Evolutionary conservation across 768 basidiomycete species (phyloP).

Genomic region (Collybiopsis luxurians): DNA sequence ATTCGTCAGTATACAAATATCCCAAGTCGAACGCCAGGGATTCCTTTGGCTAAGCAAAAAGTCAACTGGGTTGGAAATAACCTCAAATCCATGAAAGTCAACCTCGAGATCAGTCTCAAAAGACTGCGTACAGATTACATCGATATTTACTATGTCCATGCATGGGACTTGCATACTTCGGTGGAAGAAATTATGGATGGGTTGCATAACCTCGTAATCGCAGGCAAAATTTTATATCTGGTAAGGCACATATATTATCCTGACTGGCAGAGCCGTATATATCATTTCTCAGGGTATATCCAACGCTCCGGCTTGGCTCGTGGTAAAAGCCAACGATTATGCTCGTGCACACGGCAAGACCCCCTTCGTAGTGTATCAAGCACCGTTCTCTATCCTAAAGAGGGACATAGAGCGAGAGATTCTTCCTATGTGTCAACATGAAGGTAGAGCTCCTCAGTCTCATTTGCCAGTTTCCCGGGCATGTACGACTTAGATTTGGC

Average conservation of each 20-base stretch:
- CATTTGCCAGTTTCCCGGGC: not conserved
- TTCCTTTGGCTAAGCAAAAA: slow-evolving; percentile 26
- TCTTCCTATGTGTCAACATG: slow-evolving; percentile 31
- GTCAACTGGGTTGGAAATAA: slow-evolving; percentile 47
- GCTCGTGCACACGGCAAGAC: slow-evolving; percentile 38
- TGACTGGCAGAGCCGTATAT: not conserved
- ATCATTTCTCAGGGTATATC: slow-evolving; percentile 31
- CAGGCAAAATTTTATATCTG: slow-evolving; percentile 43
- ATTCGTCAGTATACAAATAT: slow-evolving; percentile 3
- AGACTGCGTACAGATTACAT: slow-evolving; percentile 41
- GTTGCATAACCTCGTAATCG: slow-evolving; percentile 40
- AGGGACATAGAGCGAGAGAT: slow-evolving; percentile 47
- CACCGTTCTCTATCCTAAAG: slow-evolving; percentile 29
- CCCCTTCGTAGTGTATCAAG: slow-evolving; percentile 48
- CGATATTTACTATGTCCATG: slow-evolving; percentile 44
- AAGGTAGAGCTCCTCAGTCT: slow-evolving; percentile 26
- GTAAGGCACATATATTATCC: not conserved
- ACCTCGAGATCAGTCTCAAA: slow-evolving; percentile 34
- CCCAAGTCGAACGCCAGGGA: slow-evolving; percentile 24
- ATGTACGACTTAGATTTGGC: not conserved
- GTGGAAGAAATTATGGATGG: slow-evolving; percentile 46
- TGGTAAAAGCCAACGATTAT: slow-evolving; percentile 38
- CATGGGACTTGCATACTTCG: slow-evolving; percentile 44
- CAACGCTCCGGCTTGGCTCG: slow-evolving; percentile 38
- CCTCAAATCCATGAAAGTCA: slow-evolving; percentile 32